Evolutionary conservation across 805 yeast genomes (phyloP).

Genomic region (Saccharomycopsis synnaedendra): DNA sequence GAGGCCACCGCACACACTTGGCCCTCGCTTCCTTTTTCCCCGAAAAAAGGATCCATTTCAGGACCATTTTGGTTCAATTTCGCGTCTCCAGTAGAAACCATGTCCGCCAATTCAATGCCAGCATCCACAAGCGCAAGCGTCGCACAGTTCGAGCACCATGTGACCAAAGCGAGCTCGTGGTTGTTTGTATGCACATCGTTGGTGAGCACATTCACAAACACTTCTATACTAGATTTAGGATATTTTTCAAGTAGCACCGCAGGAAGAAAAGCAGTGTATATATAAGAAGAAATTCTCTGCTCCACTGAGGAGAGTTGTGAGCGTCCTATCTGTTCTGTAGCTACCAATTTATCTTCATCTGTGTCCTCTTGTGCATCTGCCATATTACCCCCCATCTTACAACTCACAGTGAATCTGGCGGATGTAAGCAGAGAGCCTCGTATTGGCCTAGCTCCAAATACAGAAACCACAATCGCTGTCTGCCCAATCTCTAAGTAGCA

Average conservation of each 20-base stretch:
- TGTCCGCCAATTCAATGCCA: constrained; percentile 67
- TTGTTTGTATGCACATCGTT: constrained; percentile 19
- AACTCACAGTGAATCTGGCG: constrained; percentile 54
- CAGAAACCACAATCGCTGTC: constrained; percentile 43
- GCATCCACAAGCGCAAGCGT: constrained; percentile 76
- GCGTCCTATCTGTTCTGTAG: constrained; percentile 20
- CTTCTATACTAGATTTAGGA: constrained; percentile 83
- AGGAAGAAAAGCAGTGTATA: constrained; percentile 40
- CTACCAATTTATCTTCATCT: constrained; percentile 7
- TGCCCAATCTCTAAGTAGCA: constrained; percentile 61
- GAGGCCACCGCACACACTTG: constrained; percentile 21
- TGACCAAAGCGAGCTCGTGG: constrained; percentile 29
- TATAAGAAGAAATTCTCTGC: constrained; percentile 35
- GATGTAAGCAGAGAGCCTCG: constrained; percentile 57
- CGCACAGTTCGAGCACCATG: constrained; percentile 50
- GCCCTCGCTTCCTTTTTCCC: not conserved
- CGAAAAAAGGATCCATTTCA: constrained; percentile 4
- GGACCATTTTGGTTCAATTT: constrained; percentile 8
- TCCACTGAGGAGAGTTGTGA: constrained; percentile 29
- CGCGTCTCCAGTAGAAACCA: constrained; percentile 57
- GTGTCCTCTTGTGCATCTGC: not conserved
- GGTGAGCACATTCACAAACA: constrained; percentile 58
- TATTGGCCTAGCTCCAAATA: constrained; percentile 85
- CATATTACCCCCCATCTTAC: constrained; percentile 38
- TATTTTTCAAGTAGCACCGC: constrained; percentile 55